These are phyloP conservation scores for Aspergillaceae sp. DNA, from an alignment of 2,329 filamentous ascomycete species.

Conservation along the genomic window DNA sequence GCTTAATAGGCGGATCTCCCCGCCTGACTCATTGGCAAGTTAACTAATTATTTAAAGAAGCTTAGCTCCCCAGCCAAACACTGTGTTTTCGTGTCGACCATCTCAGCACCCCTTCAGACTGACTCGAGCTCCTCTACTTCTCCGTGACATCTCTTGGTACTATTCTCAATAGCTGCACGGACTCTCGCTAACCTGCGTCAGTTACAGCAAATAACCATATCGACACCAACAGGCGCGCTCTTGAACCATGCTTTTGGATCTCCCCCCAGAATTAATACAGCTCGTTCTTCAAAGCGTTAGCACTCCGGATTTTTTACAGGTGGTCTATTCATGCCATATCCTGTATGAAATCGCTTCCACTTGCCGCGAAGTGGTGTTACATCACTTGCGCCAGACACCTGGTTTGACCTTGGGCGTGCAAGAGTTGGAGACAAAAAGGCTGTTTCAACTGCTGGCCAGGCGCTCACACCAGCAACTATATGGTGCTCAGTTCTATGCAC, in stretches of 20 bases:
- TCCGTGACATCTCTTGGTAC: too few species aligned
- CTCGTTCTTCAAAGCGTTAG: slow-evolving; percentile 27
- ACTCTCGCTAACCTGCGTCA: too few species aligned
- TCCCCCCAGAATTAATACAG: slow-evolving; percentile 35
- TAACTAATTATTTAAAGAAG: too few species aligned
- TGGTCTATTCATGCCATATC: slow-evolving; percentile 27
- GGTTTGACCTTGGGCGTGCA: slow-evolving; percentile 17
- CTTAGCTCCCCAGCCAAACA: too few species aligned
- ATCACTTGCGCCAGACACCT: slow-evolving; percentile 29
- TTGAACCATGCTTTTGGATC: slow-evolving; percentile 21
- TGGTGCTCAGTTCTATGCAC: slow-evolving; percentile 27
- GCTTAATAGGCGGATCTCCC: too few species aligned
- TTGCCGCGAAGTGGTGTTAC: slow-evolving; percentile 27
- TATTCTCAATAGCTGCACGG: too few species aligned
- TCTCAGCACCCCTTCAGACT: too few species aligned
- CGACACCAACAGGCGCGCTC: too few species aligned
- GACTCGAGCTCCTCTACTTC: too few species aligned
- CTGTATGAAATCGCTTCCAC: slow-evolving; percentile 27
- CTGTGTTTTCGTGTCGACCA: too few species aligned
- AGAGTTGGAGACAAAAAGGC: slow-evolving; percentile 11
- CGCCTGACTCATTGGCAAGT: too few species aligned
- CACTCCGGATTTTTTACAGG: slow-evolving; percentile 30
- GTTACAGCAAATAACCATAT: too few species aligned
- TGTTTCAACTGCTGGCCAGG: slow-evolving; percentile 26
- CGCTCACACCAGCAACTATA: slow-evolving; percentile 26